These are phyloP conservation scores for Neofusicoccum umdonicola DNA, from an alignment of 2,329 filamentous ascomycete species.

Conservation along the genomic window DNA sequence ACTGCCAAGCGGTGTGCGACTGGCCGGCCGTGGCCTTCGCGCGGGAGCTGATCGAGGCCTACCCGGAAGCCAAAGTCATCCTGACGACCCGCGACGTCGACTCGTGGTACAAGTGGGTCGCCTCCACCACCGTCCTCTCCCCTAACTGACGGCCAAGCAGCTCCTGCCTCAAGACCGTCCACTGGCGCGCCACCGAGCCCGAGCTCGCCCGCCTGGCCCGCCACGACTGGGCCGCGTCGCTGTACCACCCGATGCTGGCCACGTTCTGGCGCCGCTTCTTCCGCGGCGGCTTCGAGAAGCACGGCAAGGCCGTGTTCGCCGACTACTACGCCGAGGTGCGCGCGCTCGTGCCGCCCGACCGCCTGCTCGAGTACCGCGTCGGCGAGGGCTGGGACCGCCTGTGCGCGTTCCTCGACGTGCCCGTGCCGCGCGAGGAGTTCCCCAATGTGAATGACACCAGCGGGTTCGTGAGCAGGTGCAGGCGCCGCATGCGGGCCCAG, in stretches of 20 bases:
- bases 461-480: slow-evolving; percentile 55
- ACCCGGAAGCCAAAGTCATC: slow-evolving; percentile 24
- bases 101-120: slow-evolving; percentile 6
- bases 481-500: slow-evolving; percentile 52
- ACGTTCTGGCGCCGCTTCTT: background rate
- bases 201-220: slow-evolving; percentile 23
- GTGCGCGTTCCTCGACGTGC: slow-evolving; percentile 29
- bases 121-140: no score
- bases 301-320: slow-evolving; percentile 10
- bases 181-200: background rate
- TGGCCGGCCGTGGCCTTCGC: slow-evolving; percentile 20
- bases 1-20: slow-evolving; percentile 24
- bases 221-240: slow-evolving; percentile 19
- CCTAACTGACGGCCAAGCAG: background rate
- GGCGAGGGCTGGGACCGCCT: slow-evolving; percentile 29
- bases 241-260: slow-evolving; percentile 49
- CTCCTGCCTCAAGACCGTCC: background rate
- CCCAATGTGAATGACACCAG: slow-evolving; percentile 30
- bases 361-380: slow-evolving; percentile 27
- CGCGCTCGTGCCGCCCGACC: slow-evolving; percentile 22
- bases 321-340: slow-evolving; percentile 22
- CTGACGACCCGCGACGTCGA: slow-evolving; percentile 17
- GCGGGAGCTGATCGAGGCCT: slow-evolving; percentile 22
- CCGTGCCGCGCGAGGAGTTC: slow-evolving; percentile 25
- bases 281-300: slow-evolving; percentile 4